Evolutionary conservation across 768 basidiomycete species (phyloP).

Genomic region (Exsudoporus frostii): DNA sequence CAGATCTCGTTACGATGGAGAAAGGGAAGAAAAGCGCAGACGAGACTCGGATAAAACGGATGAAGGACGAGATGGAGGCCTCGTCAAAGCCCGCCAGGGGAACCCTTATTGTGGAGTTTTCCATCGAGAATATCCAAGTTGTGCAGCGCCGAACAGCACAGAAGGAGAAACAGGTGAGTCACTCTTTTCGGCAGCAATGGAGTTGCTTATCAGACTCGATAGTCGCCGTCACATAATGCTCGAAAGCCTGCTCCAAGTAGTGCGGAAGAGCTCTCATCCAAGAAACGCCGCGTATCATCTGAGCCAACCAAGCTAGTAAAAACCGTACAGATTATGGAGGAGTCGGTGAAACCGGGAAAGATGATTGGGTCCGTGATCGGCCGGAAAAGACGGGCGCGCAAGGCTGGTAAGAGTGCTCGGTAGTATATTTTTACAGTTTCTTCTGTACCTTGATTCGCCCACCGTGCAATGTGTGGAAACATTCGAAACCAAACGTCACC

Average conservation of each 20-base stretch:
- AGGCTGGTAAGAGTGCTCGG: conserved; percentile 27
- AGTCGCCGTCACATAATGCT: conserved; percentile 7
- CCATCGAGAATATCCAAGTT: conserved; percentile 92
- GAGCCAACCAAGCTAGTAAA: conserved; percentile 24
- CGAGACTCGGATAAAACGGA: conserved; percentile 51
- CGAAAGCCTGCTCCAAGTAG: conserved; percentile 1
- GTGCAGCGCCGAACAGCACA: conserved; percentile 68
- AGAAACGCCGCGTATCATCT: conserved; percentile 38
- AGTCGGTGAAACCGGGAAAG: conserved; percentile 32
- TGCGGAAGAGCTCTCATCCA: conserved; percentile 36
- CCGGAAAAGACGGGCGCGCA: conserved; percentile 72
- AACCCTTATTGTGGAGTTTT: conserved; percentile 88
- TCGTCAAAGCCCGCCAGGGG: conserved; percentile 39
- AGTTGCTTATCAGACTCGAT: background rate
- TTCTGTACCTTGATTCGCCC: background rate
- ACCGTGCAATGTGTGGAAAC: background rate
- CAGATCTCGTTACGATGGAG: conserved; percentile 56
- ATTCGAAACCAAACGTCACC: background rate
- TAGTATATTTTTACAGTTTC: conserved; percentile 4
- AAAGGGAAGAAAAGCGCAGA: conserved; percentile 45
- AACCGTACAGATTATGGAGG: conserved; percentile 19
- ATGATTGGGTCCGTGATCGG: conserved; percentile 72
- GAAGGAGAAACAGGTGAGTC: conserved; percentile 35
- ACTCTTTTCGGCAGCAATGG: background rate
- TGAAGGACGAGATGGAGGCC: conserved; percentile 52